Evolutionary conservation across 495 filamentous ascomycete species (phyloP).

Genomic region (Penicillium maclennaniae): DNA sequence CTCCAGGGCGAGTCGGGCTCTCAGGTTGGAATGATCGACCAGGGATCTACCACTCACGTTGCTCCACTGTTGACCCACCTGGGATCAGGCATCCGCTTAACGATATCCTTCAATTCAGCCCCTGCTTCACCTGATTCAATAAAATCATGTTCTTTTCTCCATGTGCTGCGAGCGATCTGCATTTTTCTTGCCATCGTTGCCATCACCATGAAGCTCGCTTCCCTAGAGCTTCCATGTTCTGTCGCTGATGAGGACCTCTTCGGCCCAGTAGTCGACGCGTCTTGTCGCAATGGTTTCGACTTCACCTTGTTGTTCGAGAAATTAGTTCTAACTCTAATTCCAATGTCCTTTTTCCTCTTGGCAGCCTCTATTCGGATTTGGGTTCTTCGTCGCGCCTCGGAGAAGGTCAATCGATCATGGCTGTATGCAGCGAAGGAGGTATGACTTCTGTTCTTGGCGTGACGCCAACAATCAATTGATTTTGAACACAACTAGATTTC

Average conservation of each 20-base stretch:
- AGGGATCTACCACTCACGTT: not conserved
- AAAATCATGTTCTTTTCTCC: not conserved
- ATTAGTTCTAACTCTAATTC: slow-evolving; percentile 16
- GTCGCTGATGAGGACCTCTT: slow-evolving; percentile 16
- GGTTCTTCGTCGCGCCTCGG: slow-evolving; percentile 6
- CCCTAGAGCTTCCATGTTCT: slow-evolving; percentile 1
- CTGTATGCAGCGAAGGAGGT: slow-evolving; percentile 19
- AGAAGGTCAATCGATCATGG: slow-evolving; percentile 26
- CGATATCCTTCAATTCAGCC: not conserved
- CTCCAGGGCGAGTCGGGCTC: not conserved
- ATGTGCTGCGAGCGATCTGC: not conserved
- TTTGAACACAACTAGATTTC: slow-evolving; percentile 3
- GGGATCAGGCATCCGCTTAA: not conserved
- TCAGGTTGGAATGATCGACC: not conserved
- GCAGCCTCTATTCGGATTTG: slow-evolving; percentile 5
- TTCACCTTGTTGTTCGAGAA: slow-evolving; percentile 24
- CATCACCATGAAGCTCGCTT: not conserved
- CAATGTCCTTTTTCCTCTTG: slow-evolving; percentile 4
- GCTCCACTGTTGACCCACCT: not conserved
- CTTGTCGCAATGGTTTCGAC: slow-evolving; percentile 20
- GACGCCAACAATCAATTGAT: not conserved
- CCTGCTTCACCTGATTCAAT: not conserved
- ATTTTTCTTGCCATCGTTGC: not conserved
- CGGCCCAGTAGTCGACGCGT: slow-evolving; percentile 13
- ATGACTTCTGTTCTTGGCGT: not conserved